Conservation (phyloP, 2,329 filamentous ascomycete species). For the Aspergillus pseudotamarii region DNA sequence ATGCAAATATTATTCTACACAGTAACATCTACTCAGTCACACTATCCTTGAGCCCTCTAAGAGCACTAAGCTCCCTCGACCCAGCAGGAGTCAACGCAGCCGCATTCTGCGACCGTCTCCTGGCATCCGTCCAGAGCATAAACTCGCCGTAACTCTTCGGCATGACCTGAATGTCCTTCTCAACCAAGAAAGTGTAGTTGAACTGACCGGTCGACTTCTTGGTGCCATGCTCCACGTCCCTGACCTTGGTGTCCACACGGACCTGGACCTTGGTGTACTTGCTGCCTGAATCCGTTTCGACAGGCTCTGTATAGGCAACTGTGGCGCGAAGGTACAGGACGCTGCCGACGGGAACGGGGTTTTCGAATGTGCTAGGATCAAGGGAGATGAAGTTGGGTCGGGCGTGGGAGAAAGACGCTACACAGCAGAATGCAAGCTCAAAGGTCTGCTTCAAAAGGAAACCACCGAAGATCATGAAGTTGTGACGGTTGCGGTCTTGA, state of each 20-base stretch:
- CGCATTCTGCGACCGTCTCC: conserved; percentile 58
- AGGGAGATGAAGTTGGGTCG: conserved; percentile 72
- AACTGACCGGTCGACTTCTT: conserved; percentile 73
- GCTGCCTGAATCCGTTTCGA: conserved; percentile 45
- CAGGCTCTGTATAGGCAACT: conserved; percentile 70
- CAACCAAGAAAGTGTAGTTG: conserved; percentile 73
- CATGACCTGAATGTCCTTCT: conserved; percentile 67
- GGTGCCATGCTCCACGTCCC: conserved; percentile 70
- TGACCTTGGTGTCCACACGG: conserved; percentile 70
- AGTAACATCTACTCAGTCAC: conserved; percentile 39
- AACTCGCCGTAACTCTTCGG: conserved; percentile 66
- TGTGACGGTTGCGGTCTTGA: conserved; percentile 69
- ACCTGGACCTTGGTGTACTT: conserved; percentile 68
- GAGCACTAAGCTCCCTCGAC: conserved; percentile 36
- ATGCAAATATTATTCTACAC: not conserved
- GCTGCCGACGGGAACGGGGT: conserved; percentile 73
- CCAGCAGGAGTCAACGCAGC: conserved; percentile 42
- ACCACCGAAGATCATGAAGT: conserved; percentile 79
- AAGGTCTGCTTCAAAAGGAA: conserved; percentile 75
- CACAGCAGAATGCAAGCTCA: conserved; percentile 75
- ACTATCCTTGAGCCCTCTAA: conserved; percentile 39
- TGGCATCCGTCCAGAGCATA: conserved; percentile 66
- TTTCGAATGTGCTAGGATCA: conserved; percentile 74
- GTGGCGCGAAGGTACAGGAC: conserved; percentile 74
- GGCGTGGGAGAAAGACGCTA: conserved; percentile 69